Base-by-base conservation (phyloP, 768 basidiomycete species). In the Mycena olivaceomarginata region DNA sequence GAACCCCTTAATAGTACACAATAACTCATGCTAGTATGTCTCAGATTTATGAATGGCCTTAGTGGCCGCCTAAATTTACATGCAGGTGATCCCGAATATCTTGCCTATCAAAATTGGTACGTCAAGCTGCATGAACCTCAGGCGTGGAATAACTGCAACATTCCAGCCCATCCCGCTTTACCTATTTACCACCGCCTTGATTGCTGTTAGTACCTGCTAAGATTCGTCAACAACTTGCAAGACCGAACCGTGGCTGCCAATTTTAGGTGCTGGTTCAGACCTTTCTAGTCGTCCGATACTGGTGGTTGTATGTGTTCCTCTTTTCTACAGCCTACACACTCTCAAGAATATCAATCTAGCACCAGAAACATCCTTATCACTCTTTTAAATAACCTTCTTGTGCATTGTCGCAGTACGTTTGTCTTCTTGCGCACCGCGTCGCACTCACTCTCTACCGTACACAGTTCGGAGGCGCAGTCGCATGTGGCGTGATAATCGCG, bases 111-210 rank as follows among this genome's bases (percentile, higher is more conserved):
- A 20, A 39, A 70, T 20, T 70, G 68, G 68, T 70, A 60, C 41
- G 68, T 70, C 43, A 60, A 43, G n/a, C 39, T 16, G 56, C 51
- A 60, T 9, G 56, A 57, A 31, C 41, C 53, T 70, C 40, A 60
- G 53, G 56, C 40, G n/a, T 45, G 37, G 43, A 70, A 57, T 60
- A 70, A 70, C 56, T 57, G 68, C 68, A 60, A 59, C 40, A 59
- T 70, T 43, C 68, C 56, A 70, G 68, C 68, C 68, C 53, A 70
- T 70, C 68, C 68, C 57, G 41, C 12, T 60, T 22, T 70, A 70
- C 41, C 56, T 70, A n/a, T 41, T 70, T 57, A 70, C 68, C 40
- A 70, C 68, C 56, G 68, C 56, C 57, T 39, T 70, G 68, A 70
- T 70, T 45, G 37, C 68, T 43, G 57, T 70, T 31, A 31, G 31